Percentiles rank a stretch among this genome's conserved stretches.
phyloP scores from a whole-genome alignment of 2,329 filamentous ascomycete species.

The Decorospora gaudefroyi region DNA sequence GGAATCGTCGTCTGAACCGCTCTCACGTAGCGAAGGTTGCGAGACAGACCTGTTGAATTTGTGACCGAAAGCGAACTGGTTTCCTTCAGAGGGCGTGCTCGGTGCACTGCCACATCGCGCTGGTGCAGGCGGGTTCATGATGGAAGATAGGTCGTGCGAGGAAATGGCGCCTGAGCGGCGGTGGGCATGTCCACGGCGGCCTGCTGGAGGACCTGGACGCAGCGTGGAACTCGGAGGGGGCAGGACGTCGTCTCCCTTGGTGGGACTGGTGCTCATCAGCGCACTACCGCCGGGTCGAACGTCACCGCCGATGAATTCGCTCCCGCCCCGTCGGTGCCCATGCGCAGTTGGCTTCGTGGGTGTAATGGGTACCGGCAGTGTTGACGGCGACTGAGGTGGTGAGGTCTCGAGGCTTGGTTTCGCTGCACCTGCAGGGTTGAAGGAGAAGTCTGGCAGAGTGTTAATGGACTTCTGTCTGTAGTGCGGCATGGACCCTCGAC shows the following conservation, averaged over 20 bases:
- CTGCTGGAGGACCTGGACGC: constrained; percentile 55
- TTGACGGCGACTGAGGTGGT: constrained; percentile 48
- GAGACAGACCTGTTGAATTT: constrained; percentile 46
- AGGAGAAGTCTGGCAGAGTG: constrained; percentile 55
- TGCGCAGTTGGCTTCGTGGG: constrained; percentile 63
- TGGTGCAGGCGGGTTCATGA: constrained; percentile 64
- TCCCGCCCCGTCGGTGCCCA: constrained; percentile 73
- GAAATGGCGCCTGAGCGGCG: constrained; percentile 81
- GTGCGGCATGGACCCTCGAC: constrained; percentile 42
- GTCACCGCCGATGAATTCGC: constrained; percentile 83
- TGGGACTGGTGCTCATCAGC: constrained; percentile 70
- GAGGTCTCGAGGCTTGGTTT: constrained; percentile 36
- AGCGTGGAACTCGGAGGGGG: constrained; percentile 59
- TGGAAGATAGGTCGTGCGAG: constrained; percentile 74
- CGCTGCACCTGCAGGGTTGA: constrained; percentile 53
- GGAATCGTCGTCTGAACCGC: constrained; percentile 30
- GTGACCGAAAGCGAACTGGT: constrained; percentile 43
- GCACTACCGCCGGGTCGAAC: constrained; percentile 56
- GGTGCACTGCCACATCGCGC: constrained; percentile 66
- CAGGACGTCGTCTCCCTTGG: constrained; percentile 64
- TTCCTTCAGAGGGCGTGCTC: constrained; percentile 61
- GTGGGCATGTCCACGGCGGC: constrained; percentile 74
- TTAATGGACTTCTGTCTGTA: constrained; percentile 50
- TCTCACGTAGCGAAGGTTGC: constrained; percentile 46
- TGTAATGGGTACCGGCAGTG: constrained; percentile 46